Base-by-base conservation (phyloP, 2,329 filamentous ascomycete genomes). In the Lachnellula occidentalis region DNA sequence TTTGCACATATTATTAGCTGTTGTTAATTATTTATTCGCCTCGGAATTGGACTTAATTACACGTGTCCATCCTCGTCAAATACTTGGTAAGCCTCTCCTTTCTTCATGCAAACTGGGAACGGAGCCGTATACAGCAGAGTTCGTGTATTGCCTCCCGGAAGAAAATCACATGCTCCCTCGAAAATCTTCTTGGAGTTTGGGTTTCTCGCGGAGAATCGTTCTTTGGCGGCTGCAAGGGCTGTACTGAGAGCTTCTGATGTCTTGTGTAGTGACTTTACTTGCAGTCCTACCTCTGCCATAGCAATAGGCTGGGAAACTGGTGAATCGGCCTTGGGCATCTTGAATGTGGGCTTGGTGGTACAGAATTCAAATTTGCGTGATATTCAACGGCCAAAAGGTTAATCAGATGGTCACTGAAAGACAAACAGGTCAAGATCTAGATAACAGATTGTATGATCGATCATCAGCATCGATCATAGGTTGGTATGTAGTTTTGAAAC, bases 111-210 rank as follows among this genome's bases (percentile, higher is more conserved):
- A 22, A 21, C 19, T 2, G 64, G 64, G 42, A 64, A 66, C 27
- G 64, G 64, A 22, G 53, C 57, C 11, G 56, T 36, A 36, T 63
- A 57, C 0, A 66, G 43, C 4, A 66, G 58, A 2, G 64, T 63
- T 21, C 64, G 52, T 4, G 63, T 66, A 45, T 66, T 66, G 8
- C 64, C 63, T 14, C 62, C 62, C 1, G 64, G 64, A 9, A 66
- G 55, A 37, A 59, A 41, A n/a, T 50, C n/a, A 15, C 56, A 61
- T 4, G 64, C 61, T n/a, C 62, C 59, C 12, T 63, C 50, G n/a
- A 61, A 56, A 17, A 57, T 52, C 27, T 56, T 45, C 7, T 58
- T 34, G 34, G 57, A 59, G 34, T 55, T 27, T 3, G 50, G 27
- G 45, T 64, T 64, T 5, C 52, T 17, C 12, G 57, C 4, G 4